These are phyloP conservation scores for Trichoderma gamsii DNA, from an alignment of 495 filamentous ascomycete species.

Conservation along the genomic window DNA sequence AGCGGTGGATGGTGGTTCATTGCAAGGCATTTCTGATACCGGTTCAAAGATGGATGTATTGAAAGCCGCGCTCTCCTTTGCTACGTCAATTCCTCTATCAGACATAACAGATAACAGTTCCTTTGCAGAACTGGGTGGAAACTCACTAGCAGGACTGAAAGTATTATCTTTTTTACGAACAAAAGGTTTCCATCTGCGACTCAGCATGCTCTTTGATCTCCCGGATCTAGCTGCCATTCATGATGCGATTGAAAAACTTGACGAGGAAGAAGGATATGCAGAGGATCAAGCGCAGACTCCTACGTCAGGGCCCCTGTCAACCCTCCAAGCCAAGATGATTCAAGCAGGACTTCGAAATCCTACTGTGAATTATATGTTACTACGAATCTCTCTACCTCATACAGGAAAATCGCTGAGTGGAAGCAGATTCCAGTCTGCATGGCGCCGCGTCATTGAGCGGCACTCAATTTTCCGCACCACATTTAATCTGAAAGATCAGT, in stretches of 20 bases:
- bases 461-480: background rate
- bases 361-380: background rate
- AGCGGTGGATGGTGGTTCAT: background rate
- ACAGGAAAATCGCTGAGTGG: background rate
- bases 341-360: background rate
- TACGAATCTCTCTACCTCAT: background rate
- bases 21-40: background rate
- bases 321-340: background rate
- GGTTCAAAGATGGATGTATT: background rate
- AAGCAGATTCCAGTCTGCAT: background rate
- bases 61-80: background rate
- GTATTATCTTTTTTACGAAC: background rate
- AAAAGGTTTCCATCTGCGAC: background rate
- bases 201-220: background rate
- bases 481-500: background rate
- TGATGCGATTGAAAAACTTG: background rate
- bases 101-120: background rate
- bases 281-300: background rate
- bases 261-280: background rate
- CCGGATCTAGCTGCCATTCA: background rate
- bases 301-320: background rate
- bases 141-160: background rate
- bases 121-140: background rate
- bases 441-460: background rate
- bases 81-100: background rate